Evolutionary conservation across 805 yeast species (phyloP).

Genomic region (Pichia phayaonensis): DNA sequence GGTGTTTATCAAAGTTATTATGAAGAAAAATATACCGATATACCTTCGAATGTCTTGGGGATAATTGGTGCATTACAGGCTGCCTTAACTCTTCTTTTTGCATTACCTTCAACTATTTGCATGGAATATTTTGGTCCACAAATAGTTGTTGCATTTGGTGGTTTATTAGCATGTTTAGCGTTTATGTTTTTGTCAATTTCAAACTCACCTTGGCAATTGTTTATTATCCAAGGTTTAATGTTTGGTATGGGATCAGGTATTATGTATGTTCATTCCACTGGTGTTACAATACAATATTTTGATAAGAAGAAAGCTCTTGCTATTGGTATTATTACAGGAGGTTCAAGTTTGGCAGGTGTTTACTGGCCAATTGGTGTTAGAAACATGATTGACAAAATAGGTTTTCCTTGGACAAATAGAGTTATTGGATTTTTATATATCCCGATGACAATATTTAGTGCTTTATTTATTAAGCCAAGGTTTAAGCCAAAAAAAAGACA

Average conservation of each 20-base stretch:
- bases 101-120: slow-evolving; percentile 38
- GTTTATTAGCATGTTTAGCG: slow-evolving; percentile 35
- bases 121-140: slow-evolving; percentile 39
- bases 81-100: slow-evolving; percentile 37
- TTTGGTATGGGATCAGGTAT: slow-evolving; percentile 52
- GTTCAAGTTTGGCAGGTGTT: slow-evolving; percentile 45
- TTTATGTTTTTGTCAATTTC: slow-evolving; percentile 52
- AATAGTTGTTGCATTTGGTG: slow-evolving; percentile 33
- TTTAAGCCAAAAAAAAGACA: slow-evolving; percentile 29
- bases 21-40: slow-evolving; percentile 33
- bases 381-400: slow-evolving; percentile 29
- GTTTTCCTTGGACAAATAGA: slow-evolving; percentile 45
- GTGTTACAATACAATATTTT: slow-evolving; percentile 61
- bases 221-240: slow-evolving; percentile 59
- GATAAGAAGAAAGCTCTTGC: slow-evolving; percentile 49
- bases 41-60: slow-evolving; percentile 39
- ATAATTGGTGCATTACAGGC: slow-evolving; percentile 50
- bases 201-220: slow-evolving; percentile 55
- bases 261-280: slow-evolving; percentile 50
- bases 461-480: slow-evolving; percentile 24
- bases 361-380: slow-evolving; percentile 42
- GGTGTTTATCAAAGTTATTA: slow-evolving; percentile 54
- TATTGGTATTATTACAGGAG: slow-evolving; percentile 38
- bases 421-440: slow-evolving; percentile 36
- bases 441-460: slow-evolving; percentile 20